Evolutionary conservation across 805 yeast genomes (phyloP).

Genomic region (Myxozyma monticola): DNA sequence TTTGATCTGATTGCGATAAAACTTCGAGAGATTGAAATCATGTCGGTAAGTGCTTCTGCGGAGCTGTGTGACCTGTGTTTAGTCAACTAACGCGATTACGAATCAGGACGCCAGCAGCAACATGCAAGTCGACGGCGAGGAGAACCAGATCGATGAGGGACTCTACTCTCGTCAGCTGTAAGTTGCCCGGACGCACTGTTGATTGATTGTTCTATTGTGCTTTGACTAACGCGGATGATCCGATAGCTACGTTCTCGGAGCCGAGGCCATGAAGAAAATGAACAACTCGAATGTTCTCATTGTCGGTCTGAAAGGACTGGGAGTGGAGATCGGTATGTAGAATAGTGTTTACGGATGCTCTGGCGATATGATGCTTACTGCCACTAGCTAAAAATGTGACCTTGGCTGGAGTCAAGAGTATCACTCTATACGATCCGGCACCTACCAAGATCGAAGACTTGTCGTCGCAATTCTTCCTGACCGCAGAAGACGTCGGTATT

Average conservation of each 20-base stretch:
- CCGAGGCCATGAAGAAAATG: conserved; percentile 98
- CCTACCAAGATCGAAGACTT: conserved; percentile 68
- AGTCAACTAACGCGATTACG: too few species aligned
- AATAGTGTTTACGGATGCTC: neutral
- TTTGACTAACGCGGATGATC: neutral
- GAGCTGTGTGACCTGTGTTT: too few species aligned
- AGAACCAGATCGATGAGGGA: conserved; percentile 73
- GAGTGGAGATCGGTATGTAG: conserved; percentile 72
- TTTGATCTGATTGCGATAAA: too few species aligned
- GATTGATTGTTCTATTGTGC: neutral
- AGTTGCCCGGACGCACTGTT: neutral
- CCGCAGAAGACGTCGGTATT: conserved; percentile 70
- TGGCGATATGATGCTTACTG: neutral
- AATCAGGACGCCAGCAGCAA: too few species aligned
- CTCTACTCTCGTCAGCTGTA: conserved; percentile 90
- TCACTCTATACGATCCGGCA: conserved; percentile 79
- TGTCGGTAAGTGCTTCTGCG: too few species aligned
- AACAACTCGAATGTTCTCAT: conserved; percentile 89
- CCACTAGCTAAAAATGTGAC: conserved; percentile 77
- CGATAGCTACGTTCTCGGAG: conserved; percentile 75
- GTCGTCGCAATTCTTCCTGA: conserved; percentile 79
- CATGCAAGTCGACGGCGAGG: conserved; percentile 38
- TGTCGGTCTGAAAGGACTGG: conserved; percentile 88
- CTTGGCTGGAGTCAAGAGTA: conserved; percentile 92
- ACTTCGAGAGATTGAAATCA: too few species aligned